Base-by-base conservation (phyloP, 2,329 filamentous ascomycete genomes). In the Aspergillus terreus region DNA sequence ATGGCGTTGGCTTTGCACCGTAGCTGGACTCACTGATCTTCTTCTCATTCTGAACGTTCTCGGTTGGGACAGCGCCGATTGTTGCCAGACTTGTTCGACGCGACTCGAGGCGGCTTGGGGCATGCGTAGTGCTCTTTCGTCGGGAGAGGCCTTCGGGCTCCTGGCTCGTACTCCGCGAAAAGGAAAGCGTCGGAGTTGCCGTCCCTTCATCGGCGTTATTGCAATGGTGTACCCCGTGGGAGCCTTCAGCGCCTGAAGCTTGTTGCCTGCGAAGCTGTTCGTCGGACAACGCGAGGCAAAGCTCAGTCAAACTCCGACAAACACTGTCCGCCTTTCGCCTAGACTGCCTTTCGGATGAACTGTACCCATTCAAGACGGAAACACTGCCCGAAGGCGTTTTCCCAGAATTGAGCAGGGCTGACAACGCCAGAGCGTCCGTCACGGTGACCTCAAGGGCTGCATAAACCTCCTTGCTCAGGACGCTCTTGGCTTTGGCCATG, bases 311-410 rank as follows among this genome's bases (percentile, higher is more conserved):
- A 64, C 88, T 94, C 49, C 92, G 87, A 68, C 94, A 97, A 66
- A 99, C 84, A 64, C 88, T 91, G 66, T 99, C 92, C 25, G 90
- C 90, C 71, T 96, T 96, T 56, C 92, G 84, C 45, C 91, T 84
- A 14, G 96, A 78, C 66, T 95, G 90, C 46, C 94, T 84, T 67
- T 99, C 92, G 1, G 88, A 86, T 10, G 66, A 61, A 33, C 60
- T 58, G 23, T 65, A 67, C 14, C 67, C 69, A 57, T 70, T 72
- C 43, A 71, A 63, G 17, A 71, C 64, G 9, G 69, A 69, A 43
- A 60, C 63, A 21, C 58, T 62, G 49, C 65, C 62, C 9, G 76
- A 77, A 50, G 76, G 86, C 46, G 90, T 82, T 11, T 88, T 87
- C 41, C 80, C 80, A 42, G 81, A 82, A 45, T 88, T 87, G 70